Evolutionary conservation across 2,329 filamentous ascomycete species (phyloP), one percentile per base, ranked within the genome.

Genomic region (Periconia digitata): DNA sequence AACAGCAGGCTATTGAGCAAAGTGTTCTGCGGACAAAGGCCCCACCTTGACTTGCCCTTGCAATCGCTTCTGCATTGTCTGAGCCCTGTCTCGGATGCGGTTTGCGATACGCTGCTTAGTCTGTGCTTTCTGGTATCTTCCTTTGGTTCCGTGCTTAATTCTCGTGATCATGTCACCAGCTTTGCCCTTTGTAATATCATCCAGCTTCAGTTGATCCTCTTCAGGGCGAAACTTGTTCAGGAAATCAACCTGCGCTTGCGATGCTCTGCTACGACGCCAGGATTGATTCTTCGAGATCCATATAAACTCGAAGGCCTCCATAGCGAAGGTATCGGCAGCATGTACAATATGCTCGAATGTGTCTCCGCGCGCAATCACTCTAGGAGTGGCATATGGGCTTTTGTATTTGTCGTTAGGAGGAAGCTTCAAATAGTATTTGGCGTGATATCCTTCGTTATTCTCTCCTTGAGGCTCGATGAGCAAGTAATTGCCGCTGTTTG

Each of bases 161-260:
- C 95, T 95, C 7, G 90, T 95, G 55, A 97, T 95, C 87, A 95
- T 92, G 67, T 96, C 92, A 4, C 81, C 81, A 4, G 91, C 92
- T 65, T 84, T 84, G 7, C 92, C 92, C 64, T 92, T 94, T 13
- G 82, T 91, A 49, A 95, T 61, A 22, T 85, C 79, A 0, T 74
- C 72, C 0, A 72, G 58, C 1, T 74, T 78, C 43, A 91, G 64
- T 44, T 80, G 74, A 22, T 84, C 74, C n/a, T 76, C 71, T 44
- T 80, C 73, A 1, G 72, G 72, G 8, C 85, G 77, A 3, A 85
- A 62, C 62, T 84, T 87, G 63, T 91, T 90, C 44, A 94, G 69
- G 46, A 88, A 86, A 29, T 80, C 75, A 1, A 95, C 69, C 67
- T 94, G 84, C 2, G 73, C 73, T 20, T 75, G 61, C 0, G 79